Base-by-base conservation (phyloP, 331 rosid species). In the Acacia pycnantha region DNA sequence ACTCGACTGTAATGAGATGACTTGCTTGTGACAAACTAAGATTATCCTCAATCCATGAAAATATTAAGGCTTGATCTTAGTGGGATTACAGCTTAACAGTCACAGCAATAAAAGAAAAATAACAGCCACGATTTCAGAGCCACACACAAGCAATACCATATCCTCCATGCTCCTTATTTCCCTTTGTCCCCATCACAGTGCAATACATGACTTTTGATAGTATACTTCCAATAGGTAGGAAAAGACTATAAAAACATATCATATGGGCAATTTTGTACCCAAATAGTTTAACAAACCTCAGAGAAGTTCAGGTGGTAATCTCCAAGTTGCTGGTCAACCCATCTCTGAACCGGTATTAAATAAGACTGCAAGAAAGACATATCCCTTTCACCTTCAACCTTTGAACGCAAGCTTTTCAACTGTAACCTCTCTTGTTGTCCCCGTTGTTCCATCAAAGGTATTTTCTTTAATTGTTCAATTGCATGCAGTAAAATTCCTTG, bases 371-470 rank as follows among this genome's bases (percentile, higher is more conserved):
- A 85, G 91, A 95, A 93, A 82, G 98, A 89, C 76, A 89, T 69
- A 33, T 93, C 94, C 69, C 79, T 87, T 77, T 81, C 88, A 58
- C 92, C 90, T 72, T 95, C 97, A 81, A 92, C 82, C 82, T 89
- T 89, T 67, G 92, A 88, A 84, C 47, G 88, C 93, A 95, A 85
- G 90, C 90, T 90, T 86, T 92, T 93, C 84, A 93, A 88, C 78
- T 93, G 97, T 82, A 85, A 79, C 87, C 97, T 92, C 92, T 95
- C 99, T 68, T 93, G 99, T 77, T 90, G 93, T 48, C 99, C 99
- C n/a, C 97, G 86, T 82, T 95, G 97, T 86, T 95, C 99, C 97
- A 92, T 92, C 77, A 93, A 70, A 46, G 99, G 98, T 90, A 94
- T 91, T 91, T 86, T 93, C 81, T 91, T 93, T 86, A 95, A 87